Base-by-base conservation (phyloP, 1,139 yeast genomes). In the Kurtzmaniella quercitrusa region DNA sequence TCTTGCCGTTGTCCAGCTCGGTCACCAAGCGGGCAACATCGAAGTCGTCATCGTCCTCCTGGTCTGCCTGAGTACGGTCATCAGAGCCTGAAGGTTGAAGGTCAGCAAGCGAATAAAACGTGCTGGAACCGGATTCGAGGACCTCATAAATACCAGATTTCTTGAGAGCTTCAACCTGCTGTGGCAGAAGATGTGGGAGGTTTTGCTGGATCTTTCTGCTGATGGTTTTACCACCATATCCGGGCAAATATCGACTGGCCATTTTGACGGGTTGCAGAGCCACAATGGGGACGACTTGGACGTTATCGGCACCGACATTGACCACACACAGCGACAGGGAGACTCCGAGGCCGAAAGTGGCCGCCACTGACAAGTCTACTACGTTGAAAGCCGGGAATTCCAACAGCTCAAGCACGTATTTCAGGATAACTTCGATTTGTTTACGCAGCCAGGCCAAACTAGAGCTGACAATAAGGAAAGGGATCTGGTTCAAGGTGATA, bases 11-110 rank as follows among this genome's bases (percentile, higher is more conserved):
- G 10, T 82, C 88, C 40, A 40, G 40, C 48, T 88, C 82, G 1
- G 95, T 80, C 8, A 93, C 95, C 54, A 90, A 81, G 37, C 89
- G 89, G 1, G 97, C 97, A 41, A 93, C 91, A 61, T 93, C 97
- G 42, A 89, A 75, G 3, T 82, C 79, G 39, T 88, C 93, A 31
- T 85, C 94, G 36, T 80, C 85, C 11, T 76, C 81, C 15, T 62
- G 66, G 5, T 67, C 72, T 23, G 48, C 51, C 33, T 49, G 51
- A 18, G 57, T 48, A 3, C 58, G 60, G 34, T 23, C 41, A 11
- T 27, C 45, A 27, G 21, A 17, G 14, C 37, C 34, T 8, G 36
- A 15, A 31, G 25, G 7, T 19, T 68, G 67, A 44, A 76, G 60
- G 45, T 73, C 82, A 31, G 74, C 75, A 47, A 70, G 58, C 16